Evolutionary conservation across 2,329 filamentous ascomycete genomes (phyloP).

Genomic region (Epichloe bromicola): DNA sequence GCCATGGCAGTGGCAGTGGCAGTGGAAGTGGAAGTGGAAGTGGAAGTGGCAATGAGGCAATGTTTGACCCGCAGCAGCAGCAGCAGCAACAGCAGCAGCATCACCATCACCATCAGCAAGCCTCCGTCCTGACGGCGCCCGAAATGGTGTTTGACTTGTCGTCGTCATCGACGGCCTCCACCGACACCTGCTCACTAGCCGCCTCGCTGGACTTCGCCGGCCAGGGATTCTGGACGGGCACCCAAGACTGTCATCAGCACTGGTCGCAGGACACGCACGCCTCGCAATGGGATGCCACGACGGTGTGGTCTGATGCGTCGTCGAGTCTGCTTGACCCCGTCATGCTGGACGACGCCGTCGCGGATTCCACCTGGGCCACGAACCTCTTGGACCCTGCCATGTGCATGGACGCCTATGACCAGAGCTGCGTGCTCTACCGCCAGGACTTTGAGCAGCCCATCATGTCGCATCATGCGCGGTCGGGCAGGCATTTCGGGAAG

Average conservation of each 20-base stretch:
- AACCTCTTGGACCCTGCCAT: background rate
- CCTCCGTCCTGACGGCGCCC: background rate
- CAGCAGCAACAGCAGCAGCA: background rate
- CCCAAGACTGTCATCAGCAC: slow-evolving; percentile 2
- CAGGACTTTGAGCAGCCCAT: background rate
- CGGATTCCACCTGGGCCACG: slow-evolving; percentile 2
- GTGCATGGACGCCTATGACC: slow-evolving; percentile 4
- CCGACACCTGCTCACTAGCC: background rate
- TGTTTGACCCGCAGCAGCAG: background rate
- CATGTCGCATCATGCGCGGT: background rate
- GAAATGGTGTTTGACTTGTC: slow-evolving; percentile 4
- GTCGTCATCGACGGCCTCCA: background rate
- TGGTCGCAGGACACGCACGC: slow-evolving; percentile 1
- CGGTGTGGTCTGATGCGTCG: slow-evolving; percentile 5
- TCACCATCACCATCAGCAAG: background rate
- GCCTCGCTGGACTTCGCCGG: background rate
- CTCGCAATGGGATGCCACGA: slow-evolving; percentile 5
- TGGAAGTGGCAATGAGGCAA: background rate
- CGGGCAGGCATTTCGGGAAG: slow-evolving; percentile 3
- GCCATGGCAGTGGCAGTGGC: background rate
- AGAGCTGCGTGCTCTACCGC: slow-evolving; percentile 1
- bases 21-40: background rate
- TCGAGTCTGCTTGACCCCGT: slow-evolving; percentile 3
- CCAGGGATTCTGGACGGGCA: background rate
- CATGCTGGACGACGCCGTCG: slow-evolving; percentile 1